These are phyloP conservation scores for Bidens hawaiensis DNA, from an alignment of 140 eudicot species.

Conservation along the genomic window DNA sequence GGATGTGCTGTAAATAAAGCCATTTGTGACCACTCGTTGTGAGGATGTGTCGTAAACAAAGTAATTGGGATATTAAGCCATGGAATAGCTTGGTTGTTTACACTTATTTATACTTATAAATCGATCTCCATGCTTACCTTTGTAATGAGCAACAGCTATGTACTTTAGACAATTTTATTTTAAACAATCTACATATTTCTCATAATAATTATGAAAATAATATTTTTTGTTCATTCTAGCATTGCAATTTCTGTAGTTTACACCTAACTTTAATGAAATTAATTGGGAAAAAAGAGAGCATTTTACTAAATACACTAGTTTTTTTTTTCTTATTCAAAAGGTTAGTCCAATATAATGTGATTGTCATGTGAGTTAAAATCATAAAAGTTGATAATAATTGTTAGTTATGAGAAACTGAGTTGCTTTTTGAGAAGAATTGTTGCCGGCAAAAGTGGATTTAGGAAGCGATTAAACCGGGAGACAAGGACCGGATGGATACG, in stretches of 20 bases:
- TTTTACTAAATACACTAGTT: not conserved
- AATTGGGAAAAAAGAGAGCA: not conserved
- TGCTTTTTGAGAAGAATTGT: not conserved
- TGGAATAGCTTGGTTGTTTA: not conserved
- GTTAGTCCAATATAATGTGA: not conserved
- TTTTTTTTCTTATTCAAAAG: too few relatives aligned
- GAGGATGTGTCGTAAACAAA: not conserved
- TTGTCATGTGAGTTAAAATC: not conserved
- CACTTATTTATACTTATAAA: not conserved
- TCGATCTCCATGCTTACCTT: too few relatives aligned
- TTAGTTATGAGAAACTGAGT: not conserved
- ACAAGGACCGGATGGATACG: constrained; percentile 15
- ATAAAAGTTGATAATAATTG: not conserved
- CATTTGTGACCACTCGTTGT: too few relatives aligned
- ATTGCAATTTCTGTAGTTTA: not conserved
- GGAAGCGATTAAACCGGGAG: constrained; percentile 25
- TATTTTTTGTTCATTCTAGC: not conserved
- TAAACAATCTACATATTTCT: not conserved
- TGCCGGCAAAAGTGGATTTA: constrained; percentile 37
- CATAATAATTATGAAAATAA: not conserved
- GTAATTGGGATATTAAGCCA: not conserved
- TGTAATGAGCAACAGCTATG: not conserved
- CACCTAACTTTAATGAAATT: not conserved
- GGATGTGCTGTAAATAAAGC: too few relatives aligned
- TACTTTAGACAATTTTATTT: not conserved